Evolutionary conservation across 1,139 yeast genomes (phyloP).

Genomic region (Torulaspora globosa): DNA sequence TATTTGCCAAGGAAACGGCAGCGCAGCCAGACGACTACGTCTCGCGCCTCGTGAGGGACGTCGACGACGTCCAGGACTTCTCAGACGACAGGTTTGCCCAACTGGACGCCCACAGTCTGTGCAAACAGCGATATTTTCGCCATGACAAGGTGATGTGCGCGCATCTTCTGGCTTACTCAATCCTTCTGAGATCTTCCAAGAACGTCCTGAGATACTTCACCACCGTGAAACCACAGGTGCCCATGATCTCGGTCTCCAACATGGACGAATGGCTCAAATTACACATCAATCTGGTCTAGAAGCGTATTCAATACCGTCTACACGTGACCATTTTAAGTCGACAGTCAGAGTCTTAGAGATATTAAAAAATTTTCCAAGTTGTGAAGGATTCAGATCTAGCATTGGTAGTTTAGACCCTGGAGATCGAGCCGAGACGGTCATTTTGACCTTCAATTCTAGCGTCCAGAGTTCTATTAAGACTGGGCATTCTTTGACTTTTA

Average conservation of each 20-base stretch:
- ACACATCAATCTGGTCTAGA: conserved; percentile 33
- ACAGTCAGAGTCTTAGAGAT: not conserved
- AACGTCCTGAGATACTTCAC: conserved; percentile 26
- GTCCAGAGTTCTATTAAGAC: not conserved
- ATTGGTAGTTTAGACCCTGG: not conserved
- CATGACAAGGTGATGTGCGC: conserved; percentile 31
- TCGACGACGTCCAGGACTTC: conserved; percentile 23
- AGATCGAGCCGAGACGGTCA: conserved; percentile 2
- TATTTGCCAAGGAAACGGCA: conserved; percentile 11
- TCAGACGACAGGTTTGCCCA: conserved; percentile 30
- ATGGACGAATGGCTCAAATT: conserved; percentile 37
- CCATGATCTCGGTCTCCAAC: conserved; percentile 26
- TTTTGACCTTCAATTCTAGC: conserved; percentile 1
- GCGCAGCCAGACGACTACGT: not conserved
- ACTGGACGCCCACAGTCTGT: conserved; percentile 28
- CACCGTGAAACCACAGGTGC: conserved; percentile 19
- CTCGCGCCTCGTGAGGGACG: conserved; percentile 16
- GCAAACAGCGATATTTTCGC: conserved; percentile 26
- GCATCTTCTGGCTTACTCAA: conserved; percentile 35
- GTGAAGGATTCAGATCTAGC: not conserved
- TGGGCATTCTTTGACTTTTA: not conserved
- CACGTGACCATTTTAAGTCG: not conserved
- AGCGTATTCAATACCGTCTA: not conserved
- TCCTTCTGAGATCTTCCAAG: conserved; percentile 27
- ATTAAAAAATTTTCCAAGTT: conserved; percentile 9